Evolutionary conservation across 2,329 filamentous ascomycete genomes (phyloP).

Genomic region (Hymenoscyphus linearis): DNA sequence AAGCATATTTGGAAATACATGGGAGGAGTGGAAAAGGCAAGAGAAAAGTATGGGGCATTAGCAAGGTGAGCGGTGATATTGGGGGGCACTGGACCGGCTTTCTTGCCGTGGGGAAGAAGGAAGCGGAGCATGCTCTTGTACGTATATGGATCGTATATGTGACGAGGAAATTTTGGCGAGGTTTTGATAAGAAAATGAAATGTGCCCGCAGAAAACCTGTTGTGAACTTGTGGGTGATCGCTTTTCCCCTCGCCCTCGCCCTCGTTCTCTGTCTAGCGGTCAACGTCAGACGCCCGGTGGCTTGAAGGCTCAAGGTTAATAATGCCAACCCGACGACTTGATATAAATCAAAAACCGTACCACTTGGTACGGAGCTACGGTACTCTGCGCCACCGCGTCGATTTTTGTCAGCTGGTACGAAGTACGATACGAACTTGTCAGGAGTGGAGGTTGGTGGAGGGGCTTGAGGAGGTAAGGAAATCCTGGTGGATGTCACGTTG

Average conservation of each 20-base stretch:
- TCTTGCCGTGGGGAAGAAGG: background rate
- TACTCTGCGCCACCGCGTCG: background rate
- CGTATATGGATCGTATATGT: background rate
- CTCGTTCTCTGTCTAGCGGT: too few species aligned
- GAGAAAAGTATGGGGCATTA: constrained; percentile 2
- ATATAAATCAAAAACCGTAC: too few species aligned
- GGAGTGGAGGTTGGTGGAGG: too few species aligned
- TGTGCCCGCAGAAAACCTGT: too few species aligned
- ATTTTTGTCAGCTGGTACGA: background rate
- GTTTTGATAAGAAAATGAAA: too few species aligned
- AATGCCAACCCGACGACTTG: too few species aligned
- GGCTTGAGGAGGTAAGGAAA: background rate
- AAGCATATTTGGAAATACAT: constrained; percentile 4
- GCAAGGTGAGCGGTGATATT: background rate
- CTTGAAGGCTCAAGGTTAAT: too few species aligned
- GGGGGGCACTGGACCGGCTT: background rate
- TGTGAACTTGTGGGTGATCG: too few species aligned
- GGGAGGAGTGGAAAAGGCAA: constrained; percentile 13
- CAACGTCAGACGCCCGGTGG: too few species aligned
- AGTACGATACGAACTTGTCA: background rate
- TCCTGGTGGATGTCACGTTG: background rate
- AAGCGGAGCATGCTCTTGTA: background rate
- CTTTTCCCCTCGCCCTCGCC: too few species aligned
- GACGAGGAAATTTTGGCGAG: background rate
- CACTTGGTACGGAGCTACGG: too few species aligned